Percentiles rank a stretch among this genome's conserved stretches.
Evolutionary conservation across 176 grass and related monocot genomes (phyloP).

Genomic region (Hordeum marinum): DNA sequence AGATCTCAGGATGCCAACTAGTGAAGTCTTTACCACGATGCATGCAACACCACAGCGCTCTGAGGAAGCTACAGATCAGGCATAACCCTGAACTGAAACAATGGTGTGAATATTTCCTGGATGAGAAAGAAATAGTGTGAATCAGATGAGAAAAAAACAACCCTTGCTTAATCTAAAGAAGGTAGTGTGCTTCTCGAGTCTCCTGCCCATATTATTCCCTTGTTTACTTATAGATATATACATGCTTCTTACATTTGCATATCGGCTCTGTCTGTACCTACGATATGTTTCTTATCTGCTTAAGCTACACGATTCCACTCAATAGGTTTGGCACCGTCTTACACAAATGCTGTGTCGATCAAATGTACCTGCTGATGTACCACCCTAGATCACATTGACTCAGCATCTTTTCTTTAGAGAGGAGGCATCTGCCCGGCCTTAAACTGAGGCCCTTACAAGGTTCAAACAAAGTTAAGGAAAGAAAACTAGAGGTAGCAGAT

Average conservation of each 20-base stretch:
- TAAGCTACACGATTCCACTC: background rate
- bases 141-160: background rate
- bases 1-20: background rate
- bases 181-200: background rate
- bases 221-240: background rate
- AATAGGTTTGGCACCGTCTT: background rate
- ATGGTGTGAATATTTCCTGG: slow-evolving; percentile 1
- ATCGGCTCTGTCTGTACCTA: background rate
- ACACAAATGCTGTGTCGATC: background rate
- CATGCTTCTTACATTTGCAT: background rate
- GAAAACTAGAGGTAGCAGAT: too few relatives aligned
- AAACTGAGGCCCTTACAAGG: too few relatives aligned
- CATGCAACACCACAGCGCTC: background rate
- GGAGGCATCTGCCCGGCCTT: too few relatives aligned
- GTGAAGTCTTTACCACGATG: slow-evolving; percentile 1
- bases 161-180: background rate
- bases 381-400: background rate
- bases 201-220: background rate
- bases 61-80: background rate
- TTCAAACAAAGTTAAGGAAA: too few relatives aligned
- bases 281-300: background rate
- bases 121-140: background rate
- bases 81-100: slow-evolving; percentile 9
- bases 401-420: too few relatives aligned
- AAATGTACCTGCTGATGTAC: background rate